These are phyloP conservation scores for Penicillium steckii DNA, from an alignment of 495 filamentous ascomycete genomes.

Conservation along the genomic window DNA sequence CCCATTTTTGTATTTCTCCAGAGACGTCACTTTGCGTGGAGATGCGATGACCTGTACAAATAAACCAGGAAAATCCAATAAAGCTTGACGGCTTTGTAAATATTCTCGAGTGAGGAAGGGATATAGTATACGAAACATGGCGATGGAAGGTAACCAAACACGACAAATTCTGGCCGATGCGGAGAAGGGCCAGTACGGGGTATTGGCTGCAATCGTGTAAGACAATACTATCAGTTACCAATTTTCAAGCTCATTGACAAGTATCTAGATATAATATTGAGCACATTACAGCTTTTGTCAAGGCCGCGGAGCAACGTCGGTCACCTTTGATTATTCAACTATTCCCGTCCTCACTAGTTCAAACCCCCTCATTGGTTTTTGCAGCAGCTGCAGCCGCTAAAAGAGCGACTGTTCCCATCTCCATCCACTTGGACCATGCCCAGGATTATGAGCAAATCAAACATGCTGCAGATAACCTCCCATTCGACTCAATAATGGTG, in stretches of 20 bases:
- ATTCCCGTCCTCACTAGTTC: conserved; percentile 71
- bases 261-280: conserved; percentile 65
- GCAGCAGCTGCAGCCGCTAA: conserved; percentile 55
- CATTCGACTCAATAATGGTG: conserved; percentile 70
- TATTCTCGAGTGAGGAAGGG: too few species aligned
- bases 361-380: conserved; percentile 54
- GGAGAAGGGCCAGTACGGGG: conserved; percentile 59
- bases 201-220: conserved; percentile 57
- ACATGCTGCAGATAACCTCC: conserved; percentile 52
- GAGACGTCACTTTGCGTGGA: not conserved
- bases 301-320: conserved; percentile 62
- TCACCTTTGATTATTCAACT: conserved; percentile 72
- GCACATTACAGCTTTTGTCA: conserved; percentile 66
- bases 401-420: conserved; percentile 60
- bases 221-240: too few species aligned
- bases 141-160: conserved; percentile 51
- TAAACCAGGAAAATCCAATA: not conserved
- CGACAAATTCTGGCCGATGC: conserved; percentile 61
- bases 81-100: not conserved
- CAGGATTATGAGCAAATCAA: conserved; percentile 61
- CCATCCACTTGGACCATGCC: conserved; percentile 66
- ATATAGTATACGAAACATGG: too few species aligned
- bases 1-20: not conserved
- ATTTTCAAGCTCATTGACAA: not conserved
- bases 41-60: not conserved